Evolutionary conservation across 805 yeast species (phyloP), one percentile per base, ranked within the genome.

Genomic region (Schwanniomyces polymorphus): DNA sequence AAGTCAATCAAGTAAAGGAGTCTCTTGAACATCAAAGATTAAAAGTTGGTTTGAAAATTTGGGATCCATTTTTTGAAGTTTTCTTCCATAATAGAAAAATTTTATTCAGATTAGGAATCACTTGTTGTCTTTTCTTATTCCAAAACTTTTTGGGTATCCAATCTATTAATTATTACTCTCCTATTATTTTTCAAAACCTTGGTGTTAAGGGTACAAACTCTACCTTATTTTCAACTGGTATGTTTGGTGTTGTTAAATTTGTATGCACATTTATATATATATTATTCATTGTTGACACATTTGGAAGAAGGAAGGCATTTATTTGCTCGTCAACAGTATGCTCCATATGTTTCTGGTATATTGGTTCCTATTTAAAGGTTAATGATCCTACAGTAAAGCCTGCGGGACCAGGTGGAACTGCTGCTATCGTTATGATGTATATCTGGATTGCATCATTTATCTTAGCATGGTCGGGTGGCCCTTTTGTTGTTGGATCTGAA

Each of bases 361-460:
- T 69, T 45, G 75, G 75, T 3, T 55, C 70, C 11, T 70, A 67
- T 50, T 49, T 70, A 17, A 67, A 67, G 48, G 35, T 69, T 4
- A 61, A 64, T 48, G 70, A 67, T 43, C 70, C 72, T 2, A 61
- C 71, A 2, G 28, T 55, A 33, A 55, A 49, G 21, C 38, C 31
- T 33, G 67, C 71, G 7, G 73, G 72, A 14, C 72, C 70, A 23
- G 75, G 71, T 2, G 75, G 71, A 29, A 65, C 60, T 23, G 71
- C 70, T 10, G 74, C 74, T 16, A 65, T 68, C 45, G 72, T 57
- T n/a, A 57, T 68, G 63, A 68, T 70, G 73, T 70, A 70, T 52
- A 55, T 70, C 31, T 70, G 74, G 74, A 67, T 70, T 26, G 74
- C 73, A 5, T 64, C 72, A 3, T 70, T 70, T 43, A 70, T 70